Base-by-base conservation (phyloP, 805 yeast genomes). In the Cyberlindnera samutprakarnensis region DNA sequence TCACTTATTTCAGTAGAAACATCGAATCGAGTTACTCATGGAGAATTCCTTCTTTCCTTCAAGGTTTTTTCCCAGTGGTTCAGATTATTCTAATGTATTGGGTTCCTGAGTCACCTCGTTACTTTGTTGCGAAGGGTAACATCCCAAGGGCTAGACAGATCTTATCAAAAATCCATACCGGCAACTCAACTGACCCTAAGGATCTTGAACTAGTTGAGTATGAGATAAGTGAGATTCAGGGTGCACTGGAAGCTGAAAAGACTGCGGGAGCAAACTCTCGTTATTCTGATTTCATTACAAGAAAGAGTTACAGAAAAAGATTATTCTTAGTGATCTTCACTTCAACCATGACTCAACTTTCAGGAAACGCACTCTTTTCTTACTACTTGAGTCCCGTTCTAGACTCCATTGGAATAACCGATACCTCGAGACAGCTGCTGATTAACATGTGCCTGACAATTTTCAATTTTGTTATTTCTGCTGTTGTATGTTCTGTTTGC, bases 1-100 rank as follows among this genome's bases (percentile, higher is more conserved):
- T 42, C 19, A 36, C 47, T 13, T 44, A 44, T 20, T 28, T 32
- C 27, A 56, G 71, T 7, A 53, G 53, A 42, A 40, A 35, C 28
- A 25, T 52, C 6, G 29, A 26, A 7, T 36, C 40, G 27, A 45
- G 54, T 18, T 62, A 62, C 57, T 54, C 63, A 22, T 73, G 78
- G 78, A 68, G 72, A 53, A 57, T 72, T 31, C 79, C 80, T 15
- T 59, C 73, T 5, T 59, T 58, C 30, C 39, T 73, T 24, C 80
- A 74, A 51, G 70, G 64, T 23, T 46, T 58, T 7, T 54, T 66
- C 38, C 76, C 79, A 2, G 19, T 61, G 3, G 13, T 67, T 19
- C 75, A 68, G 44, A 45, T 61, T 13, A 33, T 60, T 23, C 5
- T 39, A 3, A 43, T 61, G n/a, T 36, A 59, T 25, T 60, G 33